phyloP scores from a whole-genome alignment of 1,284 basidiomycete species.

The Hypsizygus ulmarius region DNA sequence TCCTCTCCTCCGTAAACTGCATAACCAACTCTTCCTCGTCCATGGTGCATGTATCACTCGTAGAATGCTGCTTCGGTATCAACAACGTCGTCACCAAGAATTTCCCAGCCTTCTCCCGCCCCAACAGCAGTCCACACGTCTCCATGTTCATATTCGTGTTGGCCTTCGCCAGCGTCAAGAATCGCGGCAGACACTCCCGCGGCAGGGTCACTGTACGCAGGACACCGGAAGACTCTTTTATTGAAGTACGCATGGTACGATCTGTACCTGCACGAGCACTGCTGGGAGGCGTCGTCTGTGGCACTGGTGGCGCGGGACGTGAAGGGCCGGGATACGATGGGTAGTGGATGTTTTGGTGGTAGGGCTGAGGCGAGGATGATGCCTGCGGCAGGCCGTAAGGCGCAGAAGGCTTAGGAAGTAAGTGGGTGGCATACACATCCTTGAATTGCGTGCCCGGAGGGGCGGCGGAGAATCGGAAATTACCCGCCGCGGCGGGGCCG shows the following conservation, averaged over 20 bases:
- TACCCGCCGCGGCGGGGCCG: slow-evolving; percentile 22
- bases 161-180: slow-evolving; percentile 60
- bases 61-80: slow-evolving; percentile 81
- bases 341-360: slow-evolving; percentile 18
- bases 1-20: slow-evolving; percentile 74
- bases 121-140: slow-evolving; percentile 48
- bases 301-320: slow-evolving; percentile 28
- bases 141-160: slow-evolving; percentile 47
- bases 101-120: slow-evolving; percentile 57
- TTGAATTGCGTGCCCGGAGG: slow-evolving; percentile 12
- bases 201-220: slow-evolving; percentile 68
- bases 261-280: slow-evolving; percentile 20
- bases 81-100: slow-evolving; percentile 73
- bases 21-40: slow-evolving; percentile 85
- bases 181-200: slow-evolving; percentile 64
- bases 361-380: slow-evolving; percentile 5
- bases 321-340: slow-evolving; percentile 26
- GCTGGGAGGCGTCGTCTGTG: slow-evolving; percentile 22
- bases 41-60: slow-evolving; percentile 86
- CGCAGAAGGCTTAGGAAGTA: slow-evolving; percentile 15
- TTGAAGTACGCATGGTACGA: slow-evolving; percentile 22
- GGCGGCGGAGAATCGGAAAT: background rate
- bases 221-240: slow-evolving; percentile 24
- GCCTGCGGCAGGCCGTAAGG: slow-evolving; percentile 20
- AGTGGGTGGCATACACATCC: slow-evolving; percentile 2